phyloP scores from a whole-genome alignment of 768 basidiomycete genomes.

The Psilocybe tampanensis region DNA sequence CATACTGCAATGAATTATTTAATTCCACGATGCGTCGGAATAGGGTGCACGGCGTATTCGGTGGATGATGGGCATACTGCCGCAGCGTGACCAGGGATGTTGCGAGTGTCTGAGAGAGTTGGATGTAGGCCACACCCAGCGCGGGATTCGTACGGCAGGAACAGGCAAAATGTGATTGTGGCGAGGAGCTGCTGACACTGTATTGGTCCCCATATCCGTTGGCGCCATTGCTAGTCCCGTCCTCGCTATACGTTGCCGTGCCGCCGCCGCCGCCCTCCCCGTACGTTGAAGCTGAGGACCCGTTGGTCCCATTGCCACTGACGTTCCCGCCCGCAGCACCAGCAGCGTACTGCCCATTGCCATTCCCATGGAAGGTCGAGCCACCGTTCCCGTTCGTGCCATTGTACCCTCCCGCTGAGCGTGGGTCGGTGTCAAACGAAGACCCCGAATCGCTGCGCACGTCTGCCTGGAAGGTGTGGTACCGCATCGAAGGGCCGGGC shows the following conservation, averaged over 20 bases:
- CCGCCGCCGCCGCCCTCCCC: conserved; percentile 35
- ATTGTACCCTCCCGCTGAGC: conserved; percentile 32
- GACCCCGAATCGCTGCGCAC: conserved; percentile 36
- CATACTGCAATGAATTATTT: conserved; percentile 67
- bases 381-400: conserved; percentile 20
- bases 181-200: conserved; percentile 31
- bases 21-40: conserved; percentile 65
- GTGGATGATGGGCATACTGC: conserved; percentile 58
- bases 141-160: conserved; percentile 66
- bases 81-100: conserved; percentile 56
- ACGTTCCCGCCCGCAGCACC: not conserved
- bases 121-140: conserved; percentile 58
- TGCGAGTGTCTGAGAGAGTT: conserved; percentile 66
- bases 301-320: conserved; percentile 7
- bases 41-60: conserved; percentile 54
- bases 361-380: conserved; percentile 16
- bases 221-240: conserved; percentile 25
- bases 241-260: conserved; percentile 35
- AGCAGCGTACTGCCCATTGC: conserved; percentile 9
- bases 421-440: conserved; percentile 41
- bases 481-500: conserved; percentile 54
- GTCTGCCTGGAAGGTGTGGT: conserved; percentile 54
- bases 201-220: conserved; percentile 37
- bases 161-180: conserved; percentile 46
- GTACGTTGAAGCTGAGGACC: conserved; percentile 36